These are phyloP conservation scores for Mucor plumbeus DNA, from an alignment of 371 early-diverging fungal genomes.

Conservation along the genomic window DNA sequence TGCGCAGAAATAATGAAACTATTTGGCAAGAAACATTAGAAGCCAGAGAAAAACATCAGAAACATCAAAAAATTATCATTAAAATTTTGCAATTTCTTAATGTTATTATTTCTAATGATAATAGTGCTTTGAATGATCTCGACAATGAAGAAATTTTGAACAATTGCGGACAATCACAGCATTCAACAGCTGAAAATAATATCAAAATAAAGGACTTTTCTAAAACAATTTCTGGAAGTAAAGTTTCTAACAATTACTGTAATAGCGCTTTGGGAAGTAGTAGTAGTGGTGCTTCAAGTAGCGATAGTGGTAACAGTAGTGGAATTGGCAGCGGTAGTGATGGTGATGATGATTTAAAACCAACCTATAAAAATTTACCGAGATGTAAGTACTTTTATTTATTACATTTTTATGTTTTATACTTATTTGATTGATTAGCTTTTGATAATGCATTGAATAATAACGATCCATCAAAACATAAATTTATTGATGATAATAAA, in stretches of 20 bases:
- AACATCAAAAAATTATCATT: constrained; percentile 87
- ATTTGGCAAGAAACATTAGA: constrained; percentile 83
- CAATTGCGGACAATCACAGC: background rate
- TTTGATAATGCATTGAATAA: no score
- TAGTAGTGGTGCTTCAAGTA: background rate
- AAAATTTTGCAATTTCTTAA: constrained; percentile 84
- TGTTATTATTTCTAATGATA: constrained; percentile 27
- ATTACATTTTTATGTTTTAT: background rate
- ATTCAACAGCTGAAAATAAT: background rate
- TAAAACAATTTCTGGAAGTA: background rate
- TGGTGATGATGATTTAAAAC: background rate
- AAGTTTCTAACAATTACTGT: background rate
- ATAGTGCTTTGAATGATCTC: background rate
- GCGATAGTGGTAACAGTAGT: background rate
- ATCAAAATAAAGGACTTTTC: background rate
- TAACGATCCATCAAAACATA: no score
- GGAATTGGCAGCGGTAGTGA: background rate
- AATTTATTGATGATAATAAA: no score
- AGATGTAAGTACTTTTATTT: background rate
- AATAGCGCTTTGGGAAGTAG: background rate
- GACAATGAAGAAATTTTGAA: background rate
- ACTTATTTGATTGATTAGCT: background rate
- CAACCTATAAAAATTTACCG: no score
- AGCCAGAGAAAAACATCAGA: constrained; percentile 76
- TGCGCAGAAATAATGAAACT: constrained; percentile 82